Evolutionary conservation across 305 asterid species (phyloP).

Genomic region (Plantago rigida): DNA sequence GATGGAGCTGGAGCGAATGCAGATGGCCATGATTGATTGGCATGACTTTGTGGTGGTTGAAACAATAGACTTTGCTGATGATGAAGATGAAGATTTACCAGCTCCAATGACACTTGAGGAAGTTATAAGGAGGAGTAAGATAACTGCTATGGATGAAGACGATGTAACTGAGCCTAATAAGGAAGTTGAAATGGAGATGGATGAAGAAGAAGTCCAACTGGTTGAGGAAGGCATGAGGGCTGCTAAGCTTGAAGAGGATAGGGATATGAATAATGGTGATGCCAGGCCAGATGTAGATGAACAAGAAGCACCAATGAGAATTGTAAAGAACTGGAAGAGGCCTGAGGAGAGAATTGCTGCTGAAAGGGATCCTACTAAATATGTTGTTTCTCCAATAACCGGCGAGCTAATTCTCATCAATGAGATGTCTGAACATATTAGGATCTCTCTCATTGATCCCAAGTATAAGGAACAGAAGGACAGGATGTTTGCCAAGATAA

Average conservation of each 20-base stretch:
- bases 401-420: conserved; percentile 69
- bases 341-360: conserved; percentile 77
- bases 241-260: conserved; percentile 68
- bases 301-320: conserved; percentile 80
- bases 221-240: conserved; percentile 89
- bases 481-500: conserved; percentile 92
- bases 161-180: conserved; percentile 72
- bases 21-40: conserved; percentile 97
- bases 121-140: conserved; percentile 85
- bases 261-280: conserved; percentile 36
- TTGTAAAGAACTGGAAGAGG: conserved; percentile 88
- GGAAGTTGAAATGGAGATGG: conserved; percentile 96
- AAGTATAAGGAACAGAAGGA: conserved; percentile 93
- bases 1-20: conserved; percentile 68
- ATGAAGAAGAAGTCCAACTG: conserved; percentile 85
- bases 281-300: conserved; percentile 43
- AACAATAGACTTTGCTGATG: conserved; percentile 83
- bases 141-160: conserved; percentile 57
- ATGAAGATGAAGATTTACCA: conserved; percentile 86
- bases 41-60: conserved; percentile 91
- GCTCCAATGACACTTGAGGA: conserved; percentile 94
- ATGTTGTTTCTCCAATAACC: conserved; percentile 76
- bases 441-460: conserved; percentile 87
- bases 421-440: conserved; percentile 96
- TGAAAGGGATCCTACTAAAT: conserved; percentile 72